Percentiles rank a stretch among this genome's conserved stretches.
Conservation (phyloP, 2,329 filamentous ascomycete species). For the Lecanicillium sp. region DNA sequence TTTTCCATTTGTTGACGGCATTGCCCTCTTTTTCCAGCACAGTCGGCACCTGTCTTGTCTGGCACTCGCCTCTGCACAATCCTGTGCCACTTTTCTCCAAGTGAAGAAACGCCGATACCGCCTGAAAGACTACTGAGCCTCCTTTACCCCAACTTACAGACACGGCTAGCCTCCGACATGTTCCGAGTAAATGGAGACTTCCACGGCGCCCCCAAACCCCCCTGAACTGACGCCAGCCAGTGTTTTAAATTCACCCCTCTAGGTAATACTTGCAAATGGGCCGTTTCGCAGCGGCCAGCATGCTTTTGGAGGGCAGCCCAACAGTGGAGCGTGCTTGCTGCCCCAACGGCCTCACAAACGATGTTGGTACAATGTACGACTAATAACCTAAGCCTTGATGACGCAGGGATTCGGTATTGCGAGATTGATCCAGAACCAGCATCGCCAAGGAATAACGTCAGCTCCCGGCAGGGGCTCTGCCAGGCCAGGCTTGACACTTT, state of each 20-base stretch:
- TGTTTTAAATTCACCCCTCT: constrained; percentile 4
- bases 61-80: too few species aligned
- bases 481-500: neutral
- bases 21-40: too few species aligned
- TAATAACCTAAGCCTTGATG: neutral
- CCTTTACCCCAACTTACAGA: constrained; percentile 2
- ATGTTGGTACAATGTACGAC: neutral
- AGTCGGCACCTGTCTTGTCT: too few species aligned
- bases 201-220: constrained; percentile 5
- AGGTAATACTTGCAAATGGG: neutral
- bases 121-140: constrained; percentile 1
- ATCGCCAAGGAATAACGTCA: neutral
- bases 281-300: too few species aligned
- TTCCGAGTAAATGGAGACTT: constrained; percentile 8
- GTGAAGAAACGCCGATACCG: too few species aligned
- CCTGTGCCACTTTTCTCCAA: too few species aligned
- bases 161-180: constrained; percentile 6
- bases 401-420: neutral
- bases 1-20: too few species aligned
- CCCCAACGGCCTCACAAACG: constrained; percentile 2
- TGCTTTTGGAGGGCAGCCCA: too few species aligned
- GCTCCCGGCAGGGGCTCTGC: neutral
- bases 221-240: neutral
- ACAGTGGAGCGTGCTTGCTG: neutral
- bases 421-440: neutral